Conservation (phyloP, 139 green algal genomes). For the Nannochloris sp. region DNA sequence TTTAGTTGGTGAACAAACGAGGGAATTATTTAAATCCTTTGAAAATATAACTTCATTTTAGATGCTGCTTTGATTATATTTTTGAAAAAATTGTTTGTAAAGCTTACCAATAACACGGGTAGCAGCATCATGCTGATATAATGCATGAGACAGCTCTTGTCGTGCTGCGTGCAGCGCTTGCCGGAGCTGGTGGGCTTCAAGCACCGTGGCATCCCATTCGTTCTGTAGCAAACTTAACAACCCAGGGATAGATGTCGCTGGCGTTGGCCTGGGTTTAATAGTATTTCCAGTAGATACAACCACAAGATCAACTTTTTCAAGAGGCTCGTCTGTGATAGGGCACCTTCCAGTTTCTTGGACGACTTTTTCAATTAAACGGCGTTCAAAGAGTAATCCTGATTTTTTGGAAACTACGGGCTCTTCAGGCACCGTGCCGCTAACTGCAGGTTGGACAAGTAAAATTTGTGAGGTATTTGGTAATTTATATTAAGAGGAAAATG, state of each 20-base stretch:
- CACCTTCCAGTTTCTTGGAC: conserved; percentile 75
- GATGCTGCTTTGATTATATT: too few species aligned
- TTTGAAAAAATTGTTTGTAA: neutral
- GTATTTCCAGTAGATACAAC: conserved; percentile 54
- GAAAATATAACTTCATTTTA: neutral
- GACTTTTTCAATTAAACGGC: conserved; percentile 79
- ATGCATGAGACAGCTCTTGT: conserved; percentile 84
- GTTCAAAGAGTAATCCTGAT: conserved; percentile 84
- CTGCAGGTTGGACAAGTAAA: too few species aligned
- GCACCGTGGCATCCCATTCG: conserved; percentile 92
- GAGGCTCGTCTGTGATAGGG: conserved; percentile 68
- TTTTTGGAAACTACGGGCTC: conserved; percentile 81
- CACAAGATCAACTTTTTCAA: conserved; percentile 78
- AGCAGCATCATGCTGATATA: conserved; percentile 97
- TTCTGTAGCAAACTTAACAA: conserved; percentile 90
- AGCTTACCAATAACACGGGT: conserved; percentile 66
- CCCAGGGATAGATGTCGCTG: conserved; percentile 86
- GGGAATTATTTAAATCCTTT: neutral
- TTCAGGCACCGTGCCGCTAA: conserved; percentile 79
- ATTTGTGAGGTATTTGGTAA: too few species aligned
- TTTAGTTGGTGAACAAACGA: neutral
- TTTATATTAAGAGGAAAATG: too few species aligned
- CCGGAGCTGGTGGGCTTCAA: conserved; percentile 78
- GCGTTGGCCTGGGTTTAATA: conserved; percentile 70
- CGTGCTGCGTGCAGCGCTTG: conserved; percentile 59